Percentiles rank a stretch among this genome's conserved stretches.
Conservation (phyloP, 2,329 filamentous ascomycete genomes). For the Colletotrichum limetticola region DNA sequence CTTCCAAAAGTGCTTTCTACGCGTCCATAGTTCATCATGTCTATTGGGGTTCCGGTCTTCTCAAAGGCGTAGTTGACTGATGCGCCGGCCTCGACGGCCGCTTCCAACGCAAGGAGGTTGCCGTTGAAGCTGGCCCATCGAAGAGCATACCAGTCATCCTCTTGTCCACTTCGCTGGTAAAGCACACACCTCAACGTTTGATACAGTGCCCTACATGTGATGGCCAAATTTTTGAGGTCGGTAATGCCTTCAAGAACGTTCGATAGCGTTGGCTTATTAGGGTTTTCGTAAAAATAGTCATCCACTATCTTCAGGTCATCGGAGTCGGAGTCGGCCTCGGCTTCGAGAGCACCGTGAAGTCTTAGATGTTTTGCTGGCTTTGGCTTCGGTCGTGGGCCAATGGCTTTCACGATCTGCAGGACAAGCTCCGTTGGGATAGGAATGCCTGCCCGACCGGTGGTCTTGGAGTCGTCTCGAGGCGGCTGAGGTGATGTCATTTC, state of each 20-base stretch:
- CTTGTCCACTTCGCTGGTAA: background rate
- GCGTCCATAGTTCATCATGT: background rate
- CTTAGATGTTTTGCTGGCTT: background rate
- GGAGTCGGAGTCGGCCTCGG: background rate
- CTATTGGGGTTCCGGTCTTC: background rate
- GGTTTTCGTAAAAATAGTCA: background rate
- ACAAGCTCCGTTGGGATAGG: background rate
- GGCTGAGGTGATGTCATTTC: background rate
- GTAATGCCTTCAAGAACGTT: background rate
- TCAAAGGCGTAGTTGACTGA: background rate
- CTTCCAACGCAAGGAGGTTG: background rate
- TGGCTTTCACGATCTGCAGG: background rate
- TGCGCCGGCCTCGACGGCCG: background rate
- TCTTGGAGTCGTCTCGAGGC: background rate
- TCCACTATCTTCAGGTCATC: background rate
- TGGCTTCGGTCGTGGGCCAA: background rate
- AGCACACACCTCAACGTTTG: background rate
- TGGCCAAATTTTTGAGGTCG: background rate
- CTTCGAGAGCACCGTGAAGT: background rate
- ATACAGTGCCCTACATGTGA: conserved; percentile 2
- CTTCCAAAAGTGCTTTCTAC: background rate
- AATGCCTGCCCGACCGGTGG: background rate
- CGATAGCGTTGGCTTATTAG: background rate
- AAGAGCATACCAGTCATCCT: conserved; percentile 14
- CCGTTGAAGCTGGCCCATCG: conserved; percentile 9